Evolutionary conservation across 345 rosid genomes (phyloP), one percentile per base, ranked within the genome.

Genomic region (Eucalyptus camaldulensis): DNA sequence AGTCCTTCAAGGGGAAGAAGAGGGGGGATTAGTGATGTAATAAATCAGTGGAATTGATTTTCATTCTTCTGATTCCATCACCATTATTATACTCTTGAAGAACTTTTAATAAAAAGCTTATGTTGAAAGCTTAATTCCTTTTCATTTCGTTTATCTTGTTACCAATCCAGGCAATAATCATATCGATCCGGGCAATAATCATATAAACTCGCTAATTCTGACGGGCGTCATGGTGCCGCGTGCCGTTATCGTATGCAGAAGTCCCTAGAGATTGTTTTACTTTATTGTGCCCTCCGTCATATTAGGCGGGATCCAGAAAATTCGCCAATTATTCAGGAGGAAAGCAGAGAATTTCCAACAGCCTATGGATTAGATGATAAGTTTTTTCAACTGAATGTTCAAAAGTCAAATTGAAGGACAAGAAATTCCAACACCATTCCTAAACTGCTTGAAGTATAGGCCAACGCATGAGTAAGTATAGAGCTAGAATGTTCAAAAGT

Each of bases 91-190:
- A 3, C 47, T 40, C 85, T 76, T 76, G 85, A 76, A 40, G 85
- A 76, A 76, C 47, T 76, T 76, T 7, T 21, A 76, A 76, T 76
- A 67, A 76, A 76, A 21, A 2, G 47, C 24, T 76, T 10, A 40
- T 76, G 22, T 37, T 33, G 29, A 44, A 7, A 76, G 83, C 83
- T 40, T 76, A 21, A 40, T 76, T 40, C 83, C 14, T 37, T 76
- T 37, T 76, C 85, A 40, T 76, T 40, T 76, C 47, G 85, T 3
- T 0, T 21, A 11, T 40, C 27, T 76, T 21, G 29, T 76, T 21
- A 40, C 1, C 45, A 0, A 40, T 40, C 58, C 10, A 0, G 4
- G 56, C 14, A 21, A 37, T 19, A 5, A 72, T 1, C 14, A 13
- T 3, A 6, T 76, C 58, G 58, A 53, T 19, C 58, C 1, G 25